Evolutionary conservation across 2,329 filamentous ascomycete species (phyloP).

Genomic region (Penicillium crustosum): DNA sequence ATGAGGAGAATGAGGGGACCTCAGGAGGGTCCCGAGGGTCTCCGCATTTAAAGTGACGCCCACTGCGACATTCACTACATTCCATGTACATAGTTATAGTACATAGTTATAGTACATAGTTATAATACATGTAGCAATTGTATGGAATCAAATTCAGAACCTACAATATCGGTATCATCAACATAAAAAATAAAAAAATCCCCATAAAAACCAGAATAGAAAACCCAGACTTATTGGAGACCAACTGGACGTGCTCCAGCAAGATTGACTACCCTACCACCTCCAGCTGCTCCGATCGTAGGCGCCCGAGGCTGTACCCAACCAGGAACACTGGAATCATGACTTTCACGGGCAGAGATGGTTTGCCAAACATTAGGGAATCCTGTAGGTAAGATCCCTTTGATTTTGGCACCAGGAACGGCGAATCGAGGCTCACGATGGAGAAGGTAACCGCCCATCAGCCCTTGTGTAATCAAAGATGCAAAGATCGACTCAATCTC

Average conservation of each 20-base stretch:
- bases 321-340: conserved; percentile 67
- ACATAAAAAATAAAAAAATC: background rate
- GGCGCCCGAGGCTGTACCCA: conserved; percentile 60
- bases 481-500: conserved; percentile 78
- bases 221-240: conserved; percentile 22
- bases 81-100: too few species aligned
- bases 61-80: too few species aligned
- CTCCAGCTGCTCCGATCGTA: conserved; percentile 16
- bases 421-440: conserved; percentile 76
- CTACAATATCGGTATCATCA: conserved; percentile 7
- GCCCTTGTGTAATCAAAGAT: conserved; percentile 73
- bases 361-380: conserved; percentile 75
- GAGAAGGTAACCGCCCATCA: conserved; percentile 81
- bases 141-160: background rate
- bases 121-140: background rate
- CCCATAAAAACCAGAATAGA: background rate
- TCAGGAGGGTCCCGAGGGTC: background rate
- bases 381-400: conserved; percentile 44
- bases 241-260: conserved; percentile 56
- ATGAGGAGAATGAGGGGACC: background rate
- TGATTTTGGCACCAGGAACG: conserved; percentile 65
- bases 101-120: too few species aligned
- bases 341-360: conserved; percentile 60
- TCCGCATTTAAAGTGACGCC: background rate
- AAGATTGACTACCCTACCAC: conserved; percentile 59